Percentiles rank a stretch among this genome's conserved stretches.
Evolutionary conservation across 192 early-diverging fungal genomes (phyloP).

Genomic region (Gryganskiella cystojenkinii): DNA sequence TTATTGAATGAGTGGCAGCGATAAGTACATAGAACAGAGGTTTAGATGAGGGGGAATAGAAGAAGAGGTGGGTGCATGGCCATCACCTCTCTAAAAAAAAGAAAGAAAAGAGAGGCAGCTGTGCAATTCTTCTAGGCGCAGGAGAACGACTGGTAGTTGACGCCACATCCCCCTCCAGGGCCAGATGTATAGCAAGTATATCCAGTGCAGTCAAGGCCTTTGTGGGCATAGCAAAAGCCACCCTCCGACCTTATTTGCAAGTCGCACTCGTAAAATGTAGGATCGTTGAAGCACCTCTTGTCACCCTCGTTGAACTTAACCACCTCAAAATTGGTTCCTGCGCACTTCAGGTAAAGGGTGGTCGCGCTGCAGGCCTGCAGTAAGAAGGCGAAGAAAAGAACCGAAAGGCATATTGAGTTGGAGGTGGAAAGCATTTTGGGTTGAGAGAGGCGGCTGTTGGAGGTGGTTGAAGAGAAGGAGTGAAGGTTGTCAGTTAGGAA

Average conservation of each 20-base stretch:
- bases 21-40: too few species aligned
- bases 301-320: not conserved
- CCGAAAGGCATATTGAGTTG: not conserved
- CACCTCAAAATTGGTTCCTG: not conserved
- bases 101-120: too few species aligned
- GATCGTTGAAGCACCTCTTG: not conserved
- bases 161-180: not conserved
- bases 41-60: too few species aligned
- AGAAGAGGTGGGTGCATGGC: not conserved
- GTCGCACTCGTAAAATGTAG: not conserved
- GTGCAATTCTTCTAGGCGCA: too few species aligned
- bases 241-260: not conserved
- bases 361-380: not conserved
- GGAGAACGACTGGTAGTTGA: not conserved
- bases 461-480: not conserved
- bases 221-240: not conserved
- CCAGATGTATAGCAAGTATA: not conserved
- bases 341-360: not conserved
- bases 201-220: not conserved
- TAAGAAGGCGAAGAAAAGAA: not conserved
- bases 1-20: too few species aligned
- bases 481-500: not conserved
- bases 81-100: too few species aligned
- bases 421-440: constrained; percentile 3
- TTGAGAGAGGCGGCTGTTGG: not conserved